These are phyloP conservation scores for Albizia julibrissin DNA, from an alignment of 306 rosid species.

Conservation along the genomic window DNA sequence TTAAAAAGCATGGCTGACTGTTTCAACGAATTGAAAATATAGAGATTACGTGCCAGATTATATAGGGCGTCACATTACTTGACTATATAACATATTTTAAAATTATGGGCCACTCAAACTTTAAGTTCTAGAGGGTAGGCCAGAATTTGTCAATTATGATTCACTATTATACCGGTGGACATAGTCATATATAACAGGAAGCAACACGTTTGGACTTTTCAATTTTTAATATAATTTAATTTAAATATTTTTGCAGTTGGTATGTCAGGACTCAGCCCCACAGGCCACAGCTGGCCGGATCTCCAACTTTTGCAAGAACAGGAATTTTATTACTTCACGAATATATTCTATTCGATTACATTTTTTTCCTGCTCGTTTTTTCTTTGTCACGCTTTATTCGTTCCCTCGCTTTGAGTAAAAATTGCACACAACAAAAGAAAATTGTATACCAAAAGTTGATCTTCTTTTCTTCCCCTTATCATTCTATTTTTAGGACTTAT, in stretches of 20 bases:
- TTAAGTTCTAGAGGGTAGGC: slow-evolving; percentile 13
- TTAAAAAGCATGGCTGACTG: background rate
- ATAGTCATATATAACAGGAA: background rate
- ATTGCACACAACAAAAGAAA: background rate
- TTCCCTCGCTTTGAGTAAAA: background rate
- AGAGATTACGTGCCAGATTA: background rate
- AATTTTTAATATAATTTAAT: background rate
- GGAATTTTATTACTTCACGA: background rate
- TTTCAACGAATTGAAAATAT: background rate
- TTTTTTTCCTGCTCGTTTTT: background rate
- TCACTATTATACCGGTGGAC: background rate
- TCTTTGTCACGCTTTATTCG: background rate
- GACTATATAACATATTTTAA: slow-evolving; percentile 2
- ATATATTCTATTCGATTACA: background rate
- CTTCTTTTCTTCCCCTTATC: background rate
- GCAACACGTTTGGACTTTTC: slow-evolving; percentile 18
- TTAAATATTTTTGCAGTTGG: background rate
- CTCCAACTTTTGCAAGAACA: slow-evolving; percentile 1
- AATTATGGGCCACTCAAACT: background rate
- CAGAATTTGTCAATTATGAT: slow-evolving; percentile 3
- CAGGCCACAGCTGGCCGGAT: background rate
- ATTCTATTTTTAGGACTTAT: no score
- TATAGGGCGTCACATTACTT: background rate
- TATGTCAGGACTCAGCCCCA: background rate
- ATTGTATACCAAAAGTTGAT: background rate